phyloP scores from a whole-genome alignment of 352 stramenopile genomes.

The Elongisporangium undulatum region DNA sequence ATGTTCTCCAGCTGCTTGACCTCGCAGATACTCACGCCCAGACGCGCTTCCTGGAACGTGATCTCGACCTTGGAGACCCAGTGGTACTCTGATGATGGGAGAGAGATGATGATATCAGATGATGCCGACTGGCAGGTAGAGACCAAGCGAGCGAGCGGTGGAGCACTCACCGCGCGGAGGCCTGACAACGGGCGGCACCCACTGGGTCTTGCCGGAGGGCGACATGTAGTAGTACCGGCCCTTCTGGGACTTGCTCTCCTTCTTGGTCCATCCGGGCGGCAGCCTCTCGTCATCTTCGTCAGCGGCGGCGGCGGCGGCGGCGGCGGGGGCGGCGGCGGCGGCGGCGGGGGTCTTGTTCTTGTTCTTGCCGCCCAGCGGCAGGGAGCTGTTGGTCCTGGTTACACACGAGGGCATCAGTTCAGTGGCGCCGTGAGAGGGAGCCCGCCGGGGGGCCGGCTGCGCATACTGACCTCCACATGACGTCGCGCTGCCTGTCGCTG shows the following conservation, averaged over 20 bases:
- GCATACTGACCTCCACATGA: neutral
- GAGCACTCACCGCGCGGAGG: neutral
- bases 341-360: slow-evolving; percentile 1
- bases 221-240: slow-evolving; percentile 85
- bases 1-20: slow-evolving; percentile 74
- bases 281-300: slow-evolving; percentile 31
- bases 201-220: slow-evolving; percentile 78
- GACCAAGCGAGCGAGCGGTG: neutral
- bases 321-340: slow-evolving; percentile 8
- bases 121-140: neutral
- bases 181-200: slow-evolving; percentile 46
- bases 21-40: slow-evolving; percentile 80
- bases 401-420: neutral
- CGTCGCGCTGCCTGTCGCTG: neutral
- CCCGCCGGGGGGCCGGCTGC: too few species aligned
- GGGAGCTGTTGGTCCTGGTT: slow-evolving; percentile 1
- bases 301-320: slow-evolving; percentile 1
- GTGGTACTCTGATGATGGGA: slow-evolving; percentile 44
- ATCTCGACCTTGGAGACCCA: slow-evolving; percentile 84
- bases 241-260: slow-evolving; percentile 86
- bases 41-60: slow-evolving; percentile 71
- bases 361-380: slow-evolving; percentile 4
- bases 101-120: neutral
- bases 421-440: neutral
- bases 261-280: slow-evolving; percentile 72